phyloP scores from a whole-genome alignment of 306 rosid genomes.

The Heteromeles arbutifolia region DNA sequence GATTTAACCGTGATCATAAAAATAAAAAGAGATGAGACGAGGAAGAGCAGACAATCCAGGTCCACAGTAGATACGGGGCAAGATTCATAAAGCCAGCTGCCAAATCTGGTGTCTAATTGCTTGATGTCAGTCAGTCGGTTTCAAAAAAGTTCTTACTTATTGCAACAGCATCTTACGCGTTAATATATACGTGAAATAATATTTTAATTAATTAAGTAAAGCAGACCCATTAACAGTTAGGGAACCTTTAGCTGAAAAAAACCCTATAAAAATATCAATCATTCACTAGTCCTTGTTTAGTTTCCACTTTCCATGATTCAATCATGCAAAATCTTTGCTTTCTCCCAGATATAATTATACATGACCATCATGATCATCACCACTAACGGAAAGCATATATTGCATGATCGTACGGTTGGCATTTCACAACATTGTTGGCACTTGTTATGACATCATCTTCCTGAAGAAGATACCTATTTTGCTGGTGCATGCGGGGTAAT shows the following conservation, averaged over 20 bases:
- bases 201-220: not conserved
- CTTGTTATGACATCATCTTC: not conserved
- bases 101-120: constrained; percentile 1
- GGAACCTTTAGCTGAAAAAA: not conserved
- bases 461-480: not conserved
- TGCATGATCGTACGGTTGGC: constrained; percentile 10
- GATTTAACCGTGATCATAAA: too few species aligned
- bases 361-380: not conserved
- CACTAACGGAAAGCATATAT: constrained; percentile 16
- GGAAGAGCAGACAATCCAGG: too few species aligned
- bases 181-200: not conserved
- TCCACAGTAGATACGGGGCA: not conserved
- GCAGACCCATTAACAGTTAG: not conserved
- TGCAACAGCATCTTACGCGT: constrained; percentile 27
- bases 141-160: not conserved
- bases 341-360: too few species aligned
- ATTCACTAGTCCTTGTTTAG: constrained; percentile 5
- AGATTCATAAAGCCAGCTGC: not conserved
- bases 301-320: not conserved
- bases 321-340: constrained; percentile 5
- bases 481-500: too few species aligned
- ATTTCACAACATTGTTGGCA: constrained; percentile 7
- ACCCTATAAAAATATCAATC: constrained; percentile 21
- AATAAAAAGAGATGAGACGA: too few species aligned
- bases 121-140: not conserved